A percentile compares a stretch with the other conserved stretches of the same genome.
These are phyloP conservation scores for Cadophora sp. DNA, from an alignment of 2,329 filamentous ascomycete species.

Conservation along the genomic window DNA sequence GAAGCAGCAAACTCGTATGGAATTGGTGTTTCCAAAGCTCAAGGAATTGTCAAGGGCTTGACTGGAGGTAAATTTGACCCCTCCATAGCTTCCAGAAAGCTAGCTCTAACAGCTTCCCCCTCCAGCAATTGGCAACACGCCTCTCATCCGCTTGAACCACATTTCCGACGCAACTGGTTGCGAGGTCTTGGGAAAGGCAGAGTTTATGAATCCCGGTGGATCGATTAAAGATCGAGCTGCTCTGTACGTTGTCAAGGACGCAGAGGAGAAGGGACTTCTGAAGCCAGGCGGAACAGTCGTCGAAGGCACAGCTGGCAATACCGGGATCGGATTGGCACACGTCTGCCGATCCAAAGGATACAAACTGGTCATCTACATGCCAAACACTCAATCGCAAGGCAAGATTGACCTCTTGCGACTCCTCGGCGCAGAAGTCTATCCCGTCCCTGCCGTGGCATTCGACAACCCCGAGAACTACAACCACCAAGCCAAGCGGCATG, in stretches of 20 bases:
- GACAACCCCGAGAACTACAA: slow-evolving; percentile 98
- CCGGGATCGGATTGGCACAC: slow-evolving; percentile 95
- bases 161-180: slow-evolving; percentile 92
- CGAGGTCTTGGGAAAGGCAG: slow-evolving; percentile 93
- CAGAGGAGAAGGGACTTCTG: slow-evolving; percentile 85
- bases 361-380: slow-evolving; percentile 98
- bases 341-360: slow-evolving; percentile 93
- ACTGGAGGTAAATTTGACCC: slow-evolving; percentile 63
- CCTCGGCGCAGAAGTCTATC: slow-evolving; percentile 93
- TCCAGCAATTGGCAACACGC: slow-evolving; percentile 94
- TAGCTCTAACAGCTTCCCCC: slow-evolving; percentile 19
- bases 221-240: slow-evolving; percentile 96
- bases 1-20: slow-evolving; percentile 61
- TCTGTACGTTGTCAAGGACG: slow-evolving; percentile 91
- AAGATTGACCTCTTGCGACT: slow-evolving; percentile 94
- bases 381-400: slow-evolving; percentile 96
- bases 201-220: slow-evolving; percentile 98
- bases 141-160: slow-evolving; percentile 86
- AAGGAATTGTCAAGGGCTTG: slow-evolving; percentile 70
- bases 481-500: slow-evolving; percentile 90
- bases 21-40: slow-evolving; percentile 69
- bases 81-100: slow-evolving; percentile 7
- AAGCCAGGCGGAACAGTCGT: slow-evolving; percentile 90
- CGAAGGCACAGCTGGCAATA: slow-evolving; percentile 97
- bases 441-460: slow-evolving; percentile 93